These are phyloP conservation scores for Aspergillus vadensis DNA, from an alignment of 2,329 filamentous ascomycete species.

Conservation along the genomic window DNA sequence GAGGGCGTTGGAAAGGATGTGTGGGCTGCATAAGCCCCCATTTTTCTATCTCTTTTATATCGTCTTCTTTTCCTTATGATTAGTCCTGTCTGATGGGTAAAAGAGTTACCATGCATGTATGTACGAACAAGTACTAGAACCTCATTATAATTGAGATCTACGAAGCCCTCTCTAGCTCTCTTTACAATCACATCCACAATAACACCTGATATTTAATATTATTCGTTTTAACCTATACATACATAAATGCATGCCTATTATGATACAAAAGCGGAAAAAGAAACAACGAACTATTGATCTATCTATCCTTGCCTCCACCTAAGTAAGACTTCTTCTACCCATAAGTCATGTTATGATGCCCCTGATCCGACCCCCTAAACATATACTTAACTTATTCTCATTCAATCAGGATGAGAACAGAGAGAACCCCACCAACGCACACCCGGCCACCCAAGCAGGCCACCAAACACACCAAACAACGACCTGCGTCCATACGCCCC, in stretches of 20 bases:
- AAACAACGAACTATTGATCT: not conserved
- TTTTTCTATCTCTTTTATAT: constrained; percentile 2
- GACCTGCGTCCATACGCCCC: constrained; percentile 85
- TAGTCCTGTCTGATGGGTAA: not conserved
- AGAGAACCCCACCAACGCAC: constrained; percentile 38
- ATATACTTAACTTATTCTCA: not conserved
- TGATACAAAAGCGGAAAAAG: not conserved
- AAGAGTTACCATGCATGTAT: constrained; percentile 13
- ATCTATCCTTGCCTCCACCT: not conserved
- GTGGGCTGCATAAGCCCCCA: constrained; percentile 74
- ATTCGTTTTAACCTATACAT: no score
- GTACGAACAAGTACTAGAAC: constrained; percentile 20
- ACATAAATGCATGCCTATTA: not conserved
- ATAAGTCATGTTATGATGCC: no score
- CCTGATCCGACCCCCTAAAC: no score
- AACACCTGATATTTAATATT: no score
- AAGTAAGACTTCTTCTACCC: no score
- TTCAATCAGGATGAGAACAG: constrained; percentile 26
- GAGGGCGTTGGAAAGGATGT: constrained; percentile 92
- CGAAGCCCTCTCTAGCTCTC: constrained; percentile 2
- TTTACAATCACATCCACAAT: not conserved
- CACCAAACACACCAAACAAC: constrained; percentile 96
- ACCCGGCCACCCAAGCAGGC: constrained; percentile 79
- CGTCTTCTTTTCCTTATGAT: constrained; percentile 17
- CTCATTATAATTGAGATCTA: constrained; percentile 13